These are phyloP conservation scores for Hypomyces rosellus DNA, from an alignment of 2,329 filamentous ascomycete species.

Conservation along the genomic window DNA sequence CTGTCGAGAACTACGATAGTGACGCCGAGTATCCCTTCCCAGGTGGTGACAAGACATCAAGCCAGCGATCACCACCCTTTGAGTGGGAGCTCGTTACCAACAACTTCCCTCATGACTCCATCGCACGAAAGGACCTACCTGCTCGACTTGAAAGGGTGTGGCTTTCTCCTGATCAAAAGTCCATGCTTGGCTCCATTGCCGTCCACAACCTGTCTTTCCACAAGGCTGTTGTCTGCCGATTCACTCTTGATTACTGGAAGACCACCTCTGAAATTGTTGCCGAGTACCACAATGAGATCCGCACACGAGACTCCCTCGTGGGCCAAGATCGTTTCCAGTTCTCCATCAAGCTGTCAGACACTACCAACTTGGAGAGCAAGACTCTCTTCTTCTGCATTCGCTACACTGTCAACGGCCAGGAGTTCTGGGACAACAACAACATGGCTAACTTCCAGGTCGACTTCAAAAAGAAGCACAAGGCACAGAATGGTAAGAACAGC, in stretches of 20 bases:
- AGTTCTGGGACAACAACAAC: constrained; percentile 94
- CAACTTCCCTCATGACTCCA: constrained; percentile 64
- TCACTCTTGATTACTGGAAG: constrained; percentile 98
- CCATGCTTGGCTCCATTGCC: constrained; percentile 72
- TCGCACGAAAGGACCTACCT: constrained; percentile 54
- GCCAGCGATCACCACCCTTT: constrained; percentile 44
- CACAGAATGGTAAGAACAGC: constrained; percentile 52
- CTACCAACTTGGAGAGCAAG: constrained; percentile 86
- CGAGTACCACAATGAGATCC: constrained; percentile 78
- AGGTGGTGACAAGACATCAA: constrained; percentile 37
- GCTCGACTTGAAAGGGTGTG: constrained; percentile 82
- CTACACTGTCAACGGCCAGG: constrained; percentile 75
- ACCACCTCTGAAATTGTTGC: constrained; percentile 90
- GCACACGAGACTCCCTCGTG: constrained; percentile 56
- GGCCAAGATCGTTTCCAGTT: constrained; percentile 88
- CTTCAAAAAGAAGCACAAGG: constrained; percentile 73
- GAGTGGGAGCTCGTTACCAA: constrained; percentile 84
- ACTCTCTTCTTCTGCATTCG: constrained; percentile 88
- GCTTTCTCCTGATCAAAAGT: constrained; percentile 82
- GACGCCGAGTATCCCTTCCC: constrained; percentile 86
- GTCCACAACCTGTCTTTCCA: constrained; percentile 87
- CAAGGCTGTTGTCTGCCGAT: constrained; percentile 83
- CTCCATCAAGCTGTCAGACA: constrained; percentile 85
- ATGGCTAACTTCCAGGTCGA: constrained; percentile 87
- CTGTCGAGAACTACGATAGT: constrained; percentile 79